Percentiles rank a stretch among this genome's conserved stretches.
These are phyloP conservation scores for Triangularia verruculosa DNA, from an alignment of 2,329 filamentous ascomycete species.

Conservation along the genomic window DNA sequence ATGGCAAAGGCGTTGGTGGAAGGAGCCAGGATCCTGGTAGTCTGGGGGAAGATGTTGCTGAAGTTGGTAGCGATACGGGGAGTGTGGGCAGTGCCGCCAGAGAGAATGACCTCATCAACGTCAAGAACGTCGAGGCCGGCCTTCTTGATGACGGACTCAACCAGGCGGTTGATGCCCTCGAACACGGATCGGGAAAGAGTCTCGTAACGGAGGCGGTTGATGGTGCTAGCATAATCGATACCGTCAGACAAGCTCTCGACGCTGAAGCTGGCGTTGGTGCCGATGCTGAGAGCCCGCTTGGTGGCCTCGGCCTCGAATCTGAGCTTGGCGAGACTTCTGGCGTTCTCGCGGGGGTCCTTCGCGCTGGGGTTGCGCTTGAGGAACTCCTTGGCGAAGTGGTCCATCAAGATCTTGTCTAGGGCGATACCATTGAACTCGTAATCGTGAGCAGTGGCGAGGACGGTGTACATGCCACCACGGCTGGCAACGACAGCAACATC, in stretches of 20 bases:
- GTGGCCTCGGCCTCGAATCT: conserved; percentile 86
- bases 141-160: conserved; percentile 85
- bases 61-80: conserved; percentile 87
- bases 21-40: conserved; percentile 76
- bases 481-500: conserved; percentile 89
- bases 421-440: conserved; percentile 86
- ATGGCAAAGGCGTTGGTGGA: conserved; percentile 74
- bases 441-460: conserved; percentile 90
- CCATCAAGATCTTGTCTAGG: conserved; percentile 86
- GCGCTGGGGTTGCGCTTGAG: conserved; percentile 82
- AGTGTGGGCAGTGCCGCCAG: conserved; percentile 88
- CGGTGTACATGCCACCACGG: conserved; percentile 92
- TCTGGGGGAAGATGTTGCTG: conserved; percentile 73
- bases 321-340: conserved; percentile 83
- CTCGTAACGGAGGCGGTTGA: conserved; percentile 93
- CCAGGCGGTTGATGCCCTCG: conserved; percentile 79
- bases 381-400: conserved; percentile 98
- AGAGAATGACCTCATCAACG: conserved; percentile 90
- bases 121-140: conserved; percentile 88
- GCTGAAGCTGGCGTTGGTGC: conserved; percentile 84
- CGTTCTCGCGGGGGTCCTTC: conserved; percentile 77
- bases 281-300: conserved; percentile 88
- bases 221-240: conserved; percentile 83
- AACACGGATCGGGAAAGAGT: conserved; percentile 84
- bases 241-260: conserved; percentile 88